Evolutionary conservation across 164 flowering plant species (phyloP).

Genomic region (Vitis rupestris): DNA sequence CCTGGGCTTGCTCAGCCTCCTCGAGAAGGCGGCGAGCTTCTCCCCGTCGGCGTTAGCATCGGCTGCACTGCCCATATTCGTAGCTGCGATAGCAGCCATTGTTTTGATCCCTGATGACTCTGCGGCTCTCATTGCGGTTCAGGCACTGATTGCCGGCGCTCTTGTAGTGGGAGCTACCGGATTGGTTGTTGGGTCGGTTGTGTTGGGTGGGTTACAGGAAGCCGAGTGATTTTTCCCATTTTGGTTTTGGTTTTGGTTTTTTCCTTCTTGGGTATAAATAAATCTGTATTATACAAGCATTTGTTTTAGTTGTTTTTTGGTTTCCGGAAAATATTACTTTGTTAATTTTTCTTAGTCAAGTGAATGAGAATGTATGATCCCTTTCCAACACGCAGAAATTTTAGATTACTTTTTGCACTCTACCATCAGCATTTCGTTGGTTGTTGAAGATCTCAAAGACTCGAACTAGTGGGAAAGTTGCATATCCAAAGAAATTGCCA

Average conservation of each 20-base stretch:
- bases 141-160: constrained; percentile 57
- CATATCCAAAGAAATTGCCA: too few species aligned
- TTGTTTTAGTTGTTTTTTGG: too few species aligned
- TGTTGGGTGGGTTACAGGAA: constrained; percentile 81
- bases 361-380: too few species aligned
- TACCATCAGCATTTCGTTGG: too few species aligned
- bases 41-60: constrained; percentile 78
- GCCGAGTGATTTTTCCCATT: constrained; percentile 46
- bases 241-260: neutral
- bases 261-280: neutral
- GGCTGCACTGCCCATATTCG: constrained; percentile 58
- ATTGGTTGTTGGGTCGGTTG: constrained; percentile 73
- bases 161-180: constrained; percentile 58
- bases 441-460: too few species aligned
- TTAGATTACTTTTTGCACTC: too few species aligned
- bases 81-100: constrained; percentile 59
- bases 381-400: too few species aligned
- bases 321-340: too few species aligned
- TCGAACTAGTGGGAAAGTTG: too few species aligned
- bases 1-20: constrained; percentile 73
- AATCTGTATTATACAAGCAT: too few species aligned
- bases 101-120: constrained; percentile 89
- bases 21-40: constrained; percentile 52
- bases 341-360: too few species aligned
- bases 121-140: constrained; percentile 56